Evolutionary conservation across 164 flowering plant genomes (phyloP).

Genomic region (Protea cynaroides): DNA sequence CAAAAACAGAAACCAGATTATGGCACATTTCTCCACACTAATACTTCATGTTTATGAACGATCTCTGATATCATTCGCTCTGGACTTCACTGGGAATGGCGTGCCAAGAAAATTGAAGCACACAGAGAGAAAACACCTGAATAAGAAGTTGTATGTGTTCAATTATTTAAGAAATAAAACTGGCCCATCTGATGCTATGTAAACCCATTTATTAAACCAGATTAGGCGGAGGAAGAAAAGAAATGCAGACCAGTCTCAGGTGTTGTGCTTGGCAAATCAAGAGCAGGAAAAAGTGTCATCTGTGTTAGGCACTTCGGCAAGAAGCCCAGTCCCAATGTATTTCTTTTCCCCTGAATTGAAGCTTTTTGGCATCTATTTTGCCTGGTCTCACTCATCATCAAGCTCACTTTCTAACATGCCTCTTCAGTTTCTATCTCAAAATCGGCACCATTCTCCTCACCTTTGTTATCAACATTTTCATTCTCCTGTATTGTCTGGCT

Average conservation of each 20-base stretch:
- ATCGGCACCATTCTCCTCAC: constrained; percentile 95
- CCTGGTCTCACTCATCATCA: constrained; percentile 66
- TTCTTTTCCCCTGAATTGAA: constrained; percentile 26
- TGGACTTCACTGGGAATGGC: constrained; percentile 54
- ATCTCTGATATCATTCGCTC: constrained; percentile 54
- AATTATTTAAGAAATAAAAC: constrained; percentile 70
- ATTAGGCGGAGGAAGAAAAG: constrained; percentile 23
- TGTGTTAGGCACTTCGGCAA: constrained; percentile 30
- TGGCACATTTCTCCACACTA: constrained; percentile 39
- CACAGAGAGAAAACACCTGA: constrained; percentile 76
- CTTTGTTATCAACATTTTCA: constrained; percentile 59
- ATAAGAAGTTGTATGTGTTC: constrained; percentile 94
- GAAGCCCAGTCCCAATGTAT: constrained; percentile 29
- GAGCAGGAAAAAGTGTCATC: constrained; percentile 24
- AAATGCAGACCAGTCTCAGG: constrained; percentile 15
- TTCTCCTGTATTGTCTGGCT: constrained; percentile 25
- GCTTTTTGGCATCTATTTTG: constrained; percentile 53
- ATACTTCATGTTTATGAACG: constrained; percentile 49
- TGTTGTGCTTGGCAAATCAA: constrained; percentile 20
- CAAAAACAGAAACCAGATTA: constrained; percentile 54
- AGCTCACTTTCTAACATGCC: constrained; percentile 80
- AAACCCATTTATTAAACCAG: constrained; percentile 44
- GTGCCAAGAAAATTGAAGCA: constrained; percentile 61
- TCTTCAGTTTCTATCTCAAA: constrained; percentile 95
- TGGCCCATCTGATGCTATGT: constrained; percentile 79